Conservation (phyloP, 139 green algal species). For the Micractinium sp. region DNA sequence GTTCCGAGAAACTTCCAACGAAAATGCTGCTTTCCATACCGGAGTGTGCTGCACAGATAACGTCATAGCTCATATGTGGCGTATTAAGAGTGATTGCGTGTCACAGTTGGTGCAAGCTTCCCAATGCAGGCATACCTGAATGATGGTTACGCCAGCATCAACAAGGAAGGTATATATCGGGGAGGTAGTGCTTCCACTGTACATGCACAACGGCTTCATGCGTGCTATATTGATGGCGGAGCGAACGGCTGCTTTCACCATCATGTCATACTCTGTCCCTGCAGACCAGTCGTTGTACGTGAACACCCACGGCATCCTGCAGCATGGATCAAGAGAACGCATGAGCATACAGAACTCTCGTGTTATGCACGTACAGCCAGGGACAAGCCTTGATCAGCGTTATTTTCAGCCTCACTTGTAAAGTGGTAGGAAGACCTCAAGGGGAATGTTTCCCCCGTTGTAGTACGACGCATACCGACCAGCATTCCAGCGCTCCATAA, state of each 20-base stretch:
- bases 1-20: neutral
- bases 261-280: constrained; percentile 27
- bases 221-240: constrained; percentile 7
- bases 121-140: neutral
- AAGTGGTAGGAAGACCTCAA: constrained; percentile 23
- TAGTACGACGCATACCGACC: constrained; percentile 21
- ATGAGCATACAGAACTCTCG: neutral
- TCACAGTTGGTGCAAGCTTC: neutral
- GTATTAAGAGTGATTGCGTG: no score
- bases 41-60: neutral
- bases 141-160: constrained; percentile 6
- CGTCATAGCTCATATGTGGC: neutral
- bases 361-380: neutral
- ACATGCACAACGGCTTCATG: constrained; percentile 31
- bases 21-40: constrained; percentile 3
- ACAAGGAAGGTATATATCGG: constrained; percentile 11
- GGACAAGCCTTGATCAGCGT: no score
- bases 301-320: constrained; percentile 33
- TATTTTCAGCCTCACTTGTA: neutral
- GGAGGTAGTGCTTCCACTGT: neutral
- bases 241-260: constrained; percentile 16
- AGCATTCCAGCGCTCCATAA: constrained; percentile 23
- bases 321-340: neutral
- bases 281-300: constrained; percentile 32
- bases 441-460: constrained; percentile 31